These are phyloP conservation scores for Phaeosphaeria sp. DNA, from an alignment of 2,329 filamentous ascomycete genomes.

Conservation along the genomic window DNA sequence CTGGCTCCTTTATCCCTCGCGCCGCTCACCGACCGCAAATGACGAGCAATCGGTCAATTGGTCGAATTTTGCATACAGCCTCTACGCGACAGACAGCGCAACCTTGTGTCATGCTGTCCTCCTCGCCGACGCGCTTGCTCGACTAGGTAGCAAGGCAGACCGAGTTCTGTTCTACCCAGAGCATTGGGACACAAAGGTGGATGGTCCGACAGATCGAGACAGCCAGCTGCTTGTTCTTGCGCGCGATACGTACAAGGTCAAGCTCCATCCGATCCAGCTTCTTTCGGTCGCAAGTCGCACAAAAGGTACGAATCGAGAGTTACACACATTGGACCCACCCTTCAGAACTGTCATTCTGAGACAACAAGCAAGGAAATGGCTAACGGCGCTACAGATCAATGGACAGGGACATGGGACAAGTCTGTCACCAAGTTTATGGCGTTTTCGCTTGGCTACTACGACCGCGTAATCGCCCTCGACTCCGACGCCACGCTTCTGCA, in stretches of 20 bases:
- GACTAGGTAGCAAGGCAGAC: constrained; percentile 53
- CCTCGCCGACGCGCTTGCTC: constrained; percentile 53
- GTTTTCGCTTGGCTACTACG: constrained; percentile 71
- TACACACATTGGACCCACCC: constrained; percentile 11
- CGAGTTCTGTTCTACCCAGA: constrained; percentile 55
- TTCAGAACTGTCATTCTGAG: constrained; percentile 10
- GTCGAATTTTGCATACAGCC: constrained; percentile 51
- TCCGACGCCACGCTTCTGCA: constrained; percentile 69
- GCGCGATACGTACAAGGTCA: constrained; percentile 57
- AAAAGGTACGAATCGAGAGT: constrained; percentile 30
- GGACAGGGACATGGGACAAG: constrained; percentile 63
- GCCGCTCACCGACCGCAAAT: constrained; percentile 8
- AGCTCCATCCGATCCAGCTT: constrained; percentile 57
- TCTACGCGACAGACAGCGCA: constrained; percentile 52
- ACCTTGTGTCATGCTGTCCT: constrained; percentile 55
- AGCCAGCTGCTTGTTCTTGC: constrained; percentile 59
- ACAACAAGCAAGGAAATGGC: constrained; percentile 12
- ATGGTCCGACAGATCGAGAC: constrained; percentile 41
- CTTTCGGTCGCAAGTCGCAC: constrained; percentile 44
- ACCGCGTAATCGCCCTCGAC: constrained; percentile 65
- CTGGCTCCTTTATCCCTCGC: constrained; percentile 35
- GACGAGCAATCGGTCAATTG: constrained; percentile 41
- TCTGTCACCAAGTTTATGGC: constrained; percentile 73
- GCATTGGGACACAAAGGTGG: constrained; percentile 45
- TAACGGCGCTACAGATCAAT: constrained; percentile 37